Percentiles rank a stretch among this genome's conserved stretches.
Evolutionary conservation across 768 basidiomycete species (phyloP).

Genomic region (Rickenella mellea): DNA sequence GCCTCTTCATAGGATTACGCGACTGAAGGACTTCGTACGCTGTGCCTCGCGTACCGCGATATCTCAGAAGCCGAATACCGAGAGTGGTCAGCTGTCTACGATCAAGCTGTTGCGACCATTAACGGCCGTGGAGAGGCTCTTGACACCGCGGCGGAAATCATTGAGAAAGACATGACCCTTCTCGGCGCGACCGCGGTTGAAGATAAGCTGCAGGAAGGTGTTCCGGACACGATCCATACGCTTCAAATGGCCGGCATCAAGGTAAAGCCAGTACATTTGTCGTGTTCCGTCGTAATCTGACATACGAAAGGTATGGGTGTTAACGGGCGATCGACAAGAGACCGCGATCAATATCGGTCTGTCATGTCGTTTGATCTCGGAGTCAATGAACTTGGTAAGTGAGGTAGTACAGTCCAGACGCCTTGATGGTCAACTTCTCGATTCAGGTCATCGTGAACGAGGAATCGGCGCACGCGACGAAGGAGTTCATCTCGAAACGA

Average conservation of each 20-base stretch:
- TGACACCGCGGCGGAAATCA: constrained; percentile 89
- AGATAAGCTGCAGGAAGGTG: constrained; percentile 97
- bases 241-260: constrained; percentile 98
- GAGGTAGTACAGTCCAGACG: neutral
- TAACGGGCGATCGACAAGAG: constrained; percentile 97
- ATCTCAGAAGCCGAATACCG: constrained; percentile 85
- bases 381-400: constrained; percentile 93
- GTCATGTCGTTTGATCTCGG: constrained; percentile 93
- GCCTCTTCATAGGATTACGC: constrained; percentile 71
- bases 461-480: constrained; percentile 68
- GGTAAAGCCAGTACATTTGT: constrained; percentile 23
- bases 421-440: neutral
- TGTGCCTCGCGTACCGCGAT: constrained; percentile 94
- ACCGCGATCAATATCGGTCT: constrained; percentile 99
- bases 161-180: constrained; percentile 88
- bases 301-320: constrained; percentile 89
- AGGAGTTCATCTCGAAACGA: constrained; percentile 81
- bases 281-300: neutral
- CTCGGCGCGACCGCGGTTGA: constrained; percentile 98
- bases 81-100: constrained; percentile 82
- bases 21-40: constrained; percentile 90
- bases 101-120: constrained; percentile 90
- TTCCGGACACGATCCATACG: constrained; percentile 96
- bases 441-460: constrained; percentile 89
- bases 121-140: constrained; percentile 92